Percentiles rank a stretch among this genome's conserved stretches.
phyloP scores from a whole-genome alignment of 2,329 filamentous ascomycete genomes.

The Talaromyces rugulosus region DNA sequence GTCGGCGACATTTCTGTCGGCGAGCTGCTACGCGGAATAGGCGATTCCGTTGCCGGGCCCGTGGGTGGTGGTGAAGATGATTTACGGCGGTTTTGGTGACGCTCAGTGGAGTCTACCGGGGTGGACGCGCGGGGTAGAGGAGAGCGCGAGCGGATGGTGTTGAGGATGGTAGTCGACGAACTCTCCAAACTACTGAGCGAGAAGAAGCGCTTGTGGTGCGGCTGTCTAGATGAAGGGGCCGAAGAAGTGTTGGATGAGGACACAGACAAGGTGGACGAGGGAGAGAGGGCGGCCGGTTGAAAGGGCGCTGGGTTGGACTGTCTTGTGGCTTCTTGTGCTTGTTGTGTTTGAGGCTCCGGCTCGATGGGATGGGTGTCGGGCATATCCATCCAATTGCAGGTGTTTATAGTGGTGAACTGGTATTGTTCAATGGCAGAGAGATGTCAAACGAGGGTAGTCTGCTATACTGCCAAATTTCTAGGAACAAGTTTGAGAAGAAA shows the following conservation, averaged over 20 bases:
- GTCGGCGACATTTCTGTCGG: constrained; percentile 4
- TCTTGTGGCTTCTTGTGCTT: not conserved
- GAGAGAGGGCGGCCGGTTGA: constrained; percentile 1
- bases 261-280: constrained; percentile 4
- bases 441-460: not conserved
- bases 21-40: not conserved
- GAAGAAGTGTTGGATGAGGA: not conserved
- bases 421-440: not conserved
- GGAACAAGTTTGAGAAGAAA: not conserved
- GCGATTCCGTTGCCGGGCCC: not conserved
- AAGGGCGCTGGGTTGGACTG: not conserved
- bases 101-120: not conserved
- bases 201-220: constrained; percentile 8
- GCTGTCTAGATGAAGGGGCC: not conserved
- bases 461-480: not conserved
- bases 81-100: not conserved
- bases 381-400: constrained; percentile 7
- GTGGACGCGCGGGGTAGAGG: constrained; percentile 8
- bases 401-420: not conserved
- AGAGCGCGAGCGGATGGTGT: constrained; percentile 12
- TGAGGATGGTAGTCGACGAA: constrained; percentile 2
- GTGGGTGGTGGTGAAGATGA: not conserved
- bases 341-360: not conserved
- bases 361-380: constrained; percentile 10
- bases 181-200: constrained; percentile 9